Conservation (phyloP, 1,284 basidiomycete genomes). For the Cryptococcus depauperatus region DNA sequence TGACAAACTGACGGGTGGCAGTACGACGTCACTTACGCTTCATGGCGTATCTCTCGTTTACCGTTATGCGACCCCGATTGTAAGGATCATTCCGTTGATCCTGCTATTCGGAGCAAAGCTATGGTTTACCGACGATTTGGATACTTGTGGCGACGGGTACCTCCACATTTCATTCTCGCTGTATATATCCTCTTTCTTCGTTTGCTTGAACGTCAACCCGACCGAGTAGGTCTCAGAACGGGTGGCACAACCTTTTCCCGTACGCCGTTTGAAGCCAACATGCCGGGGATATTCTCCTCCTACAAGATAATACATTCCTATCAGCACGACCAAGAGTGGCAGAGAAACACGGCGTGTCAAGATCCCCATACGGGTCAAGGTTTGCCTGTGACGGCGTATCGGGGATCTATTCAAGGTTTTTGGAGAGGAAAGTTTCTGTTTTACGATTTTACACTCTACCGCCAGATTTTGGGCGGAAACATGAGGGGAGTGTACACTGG, state of each 20-base stretch:
- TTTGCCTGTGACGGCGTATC: constrained; percentile 43
- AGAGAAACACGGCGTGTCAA: constrained; percentile 44
- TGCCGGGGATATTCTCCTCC: constrained; percentile 20
- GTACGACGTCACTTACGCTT: constrained; percentile 47
- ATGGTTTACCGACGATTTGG: constrained; percentile 39
- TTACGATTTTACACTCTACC: constrained; percentile 50
- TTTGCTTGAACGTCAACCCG: constrained; percentile 33
- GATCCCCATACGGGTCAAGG: constrained; percentile 46
- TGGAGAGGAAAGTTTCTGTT: constrained; percentile 51
- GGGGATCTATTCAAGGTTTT: constrained; percentile 45
- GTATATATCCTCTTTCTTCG: constrained; percentile 33
- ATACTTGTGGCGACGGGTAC: constrained; percentile 32
- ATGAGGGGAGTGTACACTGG: constrained; percentile 44
- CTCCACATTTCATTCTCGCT: constrained; percentile 33
- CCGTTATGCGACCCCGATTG: constrained; percentile 33
- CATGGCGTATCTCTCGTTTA: constrained; percentile 45
- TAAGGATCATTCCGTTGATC: constrained; percentile 16
- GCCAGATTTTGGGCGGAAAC: constrained; percentile 47
- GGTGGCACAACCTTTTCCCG: constrained; percentile 17
- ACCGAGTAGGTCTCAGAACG: constrained; percentile 23
- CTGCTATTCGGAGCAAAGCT: constrained; percentile 18
- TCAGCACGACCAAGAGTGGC: constrained; percentile 45
- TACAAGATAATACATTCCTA: constrained; percentile 33
- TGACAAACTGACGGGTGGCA: constrained; percentile 8
- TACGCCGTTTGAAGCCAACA: constrained; percentile 7